Evolutionary conservation across 805 yeast genomes (phyloP).

Genomic region (Candida khao-thaluensis): DNA sequence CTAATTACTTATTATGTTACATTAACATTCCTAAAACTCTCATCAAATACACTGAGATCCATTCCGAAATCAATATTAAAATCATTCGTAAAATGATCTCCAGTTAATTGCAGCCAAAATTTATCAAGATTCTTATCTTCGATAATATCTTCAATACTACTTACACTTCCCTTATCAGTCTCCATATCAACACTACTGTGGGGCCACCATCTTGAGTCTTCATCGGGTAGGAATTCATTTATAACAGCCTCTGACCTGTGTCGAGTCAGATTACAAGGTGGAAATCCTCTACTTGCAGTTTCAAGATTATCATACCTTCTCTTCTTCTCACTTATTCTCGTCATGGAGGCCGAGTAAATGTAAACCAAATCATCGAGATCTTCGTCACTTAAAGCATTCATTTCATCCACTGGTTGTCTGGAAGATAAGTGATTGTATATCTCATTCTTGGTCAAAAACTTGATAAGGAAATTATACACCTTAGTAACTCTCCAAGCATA

Average conservation of each 20-base stretch:
- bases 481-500: conserved; percentile 69
- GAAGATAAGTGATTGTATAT: conserved; percentile 19
- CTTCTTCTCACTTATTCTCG: conserved; percentile 4
- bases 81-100: too few relatives aligned
- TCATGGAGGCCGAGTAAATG: conserved; percentile 17
- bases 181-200: not conserved
- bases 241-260: not conserved
- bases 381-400: conserved; percentile 13
- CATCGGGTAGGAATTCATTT: conserved; percentile 1
- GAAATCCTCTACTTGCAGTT: not conserved
- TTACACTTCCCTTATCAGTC: not conserved
- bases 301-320: not conserved
- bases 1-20: too few relatives aligned
- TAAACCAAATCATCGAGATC: conserved; percentile 30
- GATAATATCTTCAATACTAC: conserved; percentile 13
- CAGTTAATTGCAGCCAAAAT: conserved; percentile 33
- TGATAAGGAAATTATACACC: conserved; percentile 47
- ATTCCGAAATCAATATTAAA: too few relatives aligned
- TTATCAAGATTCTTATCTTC: conserved; percentile 34
- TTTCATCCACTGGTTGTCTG: conserved; percentile 8
- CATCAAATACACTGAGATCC: too few relatives aligned
- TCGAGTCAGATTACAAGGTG: not conserved
- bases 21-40: too few relatives aligned
- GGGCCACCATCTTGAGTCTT: conserved; percentile 2
- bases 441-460: conserved; percentile 30